These are phyloP conservation scores for Psilocybe cubensis DNA, from an alignment of 768 basidiomycete genomes.

Conservation along the genomic window DNA sequence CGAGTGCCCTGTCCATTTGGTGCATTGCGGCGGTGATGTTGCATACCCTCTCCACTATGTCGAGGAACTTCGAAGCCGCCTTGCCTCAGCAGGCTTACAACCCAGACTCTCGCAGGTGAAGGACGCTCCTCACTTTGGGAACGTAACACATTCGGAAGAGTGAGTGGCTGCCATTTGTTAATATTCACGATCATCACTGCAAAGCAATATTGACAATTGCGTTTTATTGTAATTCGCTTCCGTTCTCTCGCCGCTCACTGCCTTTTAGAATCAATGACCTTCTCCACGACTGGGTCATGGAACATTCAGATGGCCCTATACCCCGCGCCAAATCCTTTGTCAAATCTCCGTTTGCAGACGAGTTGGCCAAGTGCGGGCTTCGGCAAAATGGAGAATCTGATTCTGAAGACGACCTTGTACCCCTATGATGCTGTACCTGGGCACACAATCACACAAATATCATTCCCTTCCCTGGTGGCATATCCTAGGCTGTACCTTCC, in stretches of 20 bases:
- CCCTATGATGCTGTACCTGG: background rate
- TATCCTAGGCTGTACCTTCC: too few relatives aligned
- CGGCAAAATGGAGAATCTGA: conserved; percentile 17
- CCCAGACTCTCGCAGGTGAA: conserved; percentile 28
- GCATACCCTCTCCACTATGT: conserved; percentile 33
- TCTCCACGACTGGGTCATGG: conserved; percentile 33
- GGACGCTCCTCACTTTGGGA: conserved; percentile 40
- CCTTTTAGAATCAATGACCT: conserved; percentile 29
- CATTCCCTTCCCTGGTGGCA: too few relatives aligned
- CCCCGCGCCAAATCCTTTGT: conserved; percentile 25
- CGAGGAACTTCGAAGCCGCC: conserved; percentile 26
- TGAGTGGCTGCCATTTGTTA: conserved; percentile 17
- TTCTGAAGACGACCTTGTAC: conserved; percentile 27
- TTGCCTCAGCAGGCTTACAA: conserved; percentile 29
- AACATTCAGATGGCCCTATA: conserved; percentile 20
- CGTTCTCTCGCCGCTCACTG: background rate
- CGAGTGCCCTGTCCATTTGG: conserved; percentile 32
- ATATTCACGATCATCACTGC: background rate
- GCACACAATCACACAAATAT: background rate
- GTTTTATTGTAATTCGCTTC: background rate
- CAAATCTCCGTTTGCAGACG: conserved; percentile 33
- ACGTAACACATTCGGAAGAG: conserved; percentile 34
- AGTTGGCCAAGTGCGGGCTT: conserved; percentile 27
- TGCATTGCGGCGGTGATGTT: conserved; percentile 38
- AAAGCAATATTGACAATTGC: background rate